Conservation (phyloP, 1,139 yeast genomes). For the Blastobotrys proliferans region DNA sequence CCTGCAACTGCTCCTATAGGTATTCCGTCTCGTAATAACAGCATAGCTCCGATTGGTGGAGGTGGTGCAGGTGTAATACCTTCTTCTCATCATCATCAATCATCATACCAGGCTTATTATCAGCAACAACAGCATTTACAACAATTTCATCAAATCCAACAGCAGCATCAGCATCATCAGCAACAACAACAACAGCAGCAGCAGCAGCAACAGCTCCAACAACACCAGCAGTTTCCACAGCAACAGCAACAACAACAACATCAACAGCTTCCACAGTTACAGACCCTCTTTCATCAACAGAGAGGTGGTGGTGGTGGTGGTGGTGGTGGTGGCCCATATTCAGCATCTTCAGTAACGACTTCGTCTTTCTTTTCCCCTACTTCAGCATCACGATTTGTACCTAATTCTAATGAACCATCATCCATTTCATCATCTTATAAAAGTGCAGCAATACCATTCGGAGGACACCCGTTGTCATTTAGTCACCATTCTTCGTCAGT, state of each 20-base stretch:
- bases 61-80: no score
- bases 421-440: constrained; percentile 32
- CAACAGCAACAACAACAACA: background rate
- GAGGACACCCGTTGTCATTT: background rate
- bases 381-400: constrained; percentile 28
- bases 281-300: background rate
- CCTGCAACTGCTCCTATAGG: no score
- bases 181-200: background rate
- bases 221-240: background rate
- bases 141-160: background rate
- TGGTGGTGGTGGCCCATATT: background rate
- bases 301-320: background rate
- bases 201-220: background rate
- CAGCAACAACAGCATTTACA: background rate
- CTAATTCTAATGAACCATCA: constrained; percentile 31
- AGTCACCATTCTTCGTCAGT: background rate
- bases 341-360: constrained; percentile 14
- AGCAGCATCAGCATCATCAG: constrained; percentile 1
- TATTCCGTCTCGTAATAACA: no score
- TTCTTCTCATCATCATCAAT: background rate
- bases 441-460: constrained; percentile 15
- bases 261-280: constrained; percentile 7
- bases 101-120: background rate
- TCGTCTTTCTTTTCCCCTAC: constrained; percentile 29
- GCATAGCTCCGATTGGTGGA: no score